Evolutionary conservation across 2,329 filamentous ascomycete species (phyloP).

Genomic region (Diaporthe destruens): DNA sequence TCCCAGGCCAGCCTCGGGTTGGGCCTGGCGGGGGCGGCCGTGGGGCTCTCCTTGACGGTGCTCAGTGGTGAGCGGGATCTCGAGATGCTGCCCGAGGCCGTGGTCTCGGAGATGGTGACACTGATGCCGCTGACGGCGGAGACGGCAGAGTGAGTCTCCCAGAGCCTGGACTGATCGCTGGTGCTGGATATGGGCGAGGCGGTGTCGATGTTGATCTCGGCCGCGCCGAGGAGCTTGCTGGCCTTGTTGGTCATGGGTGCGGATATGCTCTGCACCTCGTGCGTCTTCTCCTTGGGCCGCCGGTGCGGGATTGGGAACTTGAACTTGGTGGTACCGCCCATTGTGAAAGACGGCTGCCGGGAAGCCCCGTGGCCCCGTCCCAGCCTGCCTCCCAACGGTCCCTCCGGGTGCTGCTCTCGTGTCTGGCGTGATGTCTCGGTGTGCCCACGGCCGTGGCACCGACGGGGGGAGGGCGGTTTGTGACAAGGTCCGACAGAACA

Average conservation of each 20-base stretch:
- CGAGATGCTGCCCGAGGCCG: conserved; percentile 47
- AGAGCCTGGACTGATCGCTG: conserved; percentile 48
- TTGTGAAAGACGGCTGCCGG: conserved; percentile 15
- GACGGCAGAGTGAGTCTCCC: conserved; percentile 58
- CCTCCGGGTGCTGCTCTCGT: conserved; percentile 10
- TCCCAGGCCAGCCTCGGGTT: conserved; percentile 53
- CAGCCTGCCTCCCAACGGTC: background rate
- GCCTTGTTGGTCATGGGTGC: conserved; percentile 61
- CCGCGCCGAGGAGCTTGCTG: conserved; percentile 63
- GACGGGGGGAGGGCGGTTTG: conserved; percentile 1
- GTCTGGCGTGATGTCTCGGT: background rate
- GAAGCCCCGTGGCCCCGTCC: background rate
- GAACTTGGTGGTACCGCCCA: conserved; percentile 55
- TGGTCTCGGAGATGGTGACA: conserved; percentile 59
- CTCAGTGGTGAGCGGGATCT: conserved; percentile 30
- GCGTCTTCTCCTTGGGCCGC: conserved; percentile 55
- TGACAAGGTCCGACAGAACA: background rate
- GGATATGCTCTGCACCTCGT: conserved; percentile 47
- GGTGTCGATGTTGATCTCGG: conserved; percentile 55
- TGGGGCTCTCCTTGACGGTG: conserved; percentile 44
- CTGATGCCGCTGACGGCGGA: conserved; percentile 62
- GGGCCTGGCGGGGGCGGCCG: conserved; percentile 44
- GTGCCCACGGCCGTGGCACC: conserved; percentile 1
- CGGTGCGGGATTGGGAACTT: conserved; percentile 63
- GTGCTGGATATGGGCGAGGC: conserved; percentile 49